These are phyloP conservation scores for Dissophora globulifera DNA, from an alignment of 192 early-diverging fungal genomes.

Conservation along the genomic window DNA sequence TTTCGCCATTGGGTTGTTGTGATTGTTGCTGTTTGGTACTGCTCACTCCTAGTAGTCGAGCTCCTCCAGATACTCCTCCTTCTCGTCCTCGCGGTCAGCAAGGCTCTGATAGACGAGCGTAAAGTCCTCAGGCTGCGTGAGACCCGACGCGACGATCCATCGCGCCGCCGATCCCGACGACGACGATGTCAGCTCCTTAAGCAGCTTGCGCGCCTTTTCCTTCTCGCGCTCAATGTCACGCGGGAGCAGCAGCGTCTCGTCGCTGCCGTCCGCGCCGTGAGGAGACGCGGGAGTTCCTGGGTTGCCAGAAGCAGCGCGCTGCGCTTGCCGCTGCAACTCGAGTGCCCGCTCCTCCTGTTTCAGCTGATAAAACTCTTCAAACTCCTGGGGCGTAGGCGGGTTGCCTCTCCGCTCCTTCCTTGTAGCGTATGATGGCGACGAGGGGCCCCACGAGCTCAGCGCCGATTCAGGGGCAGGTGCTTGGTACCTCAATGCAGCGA, in stretches of 20 bases:
- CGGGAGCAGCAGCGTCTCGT: background rate
- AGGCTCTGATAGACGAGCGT: slow-evolving; percentile 22
- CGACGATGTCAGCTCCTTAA: slow-evolving; percentile 3
- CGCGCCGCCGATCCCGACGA: slow-evolving; percentile 10
- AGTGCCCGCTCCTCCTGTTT: slow-evolving; percentile 28
- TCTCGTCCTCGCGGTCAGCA: slow-evolving; percentile 7
- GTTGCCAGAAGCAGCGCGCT: too few relatives aligned
- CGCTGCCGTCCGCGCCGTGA: background rate
- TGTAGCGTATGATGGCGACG: background rate
- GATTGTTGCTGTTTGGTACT: background rate
- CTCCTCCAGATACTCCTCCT: slow-evolving; percentile 8
- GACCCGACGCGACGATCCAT: slow-evolving; percentile 40
- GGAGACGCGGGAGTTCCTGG: too few relatives aligned
- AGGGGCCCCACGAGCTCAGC: background rate
- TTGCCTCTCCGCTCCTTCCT: slow-evolving; percentile 10
- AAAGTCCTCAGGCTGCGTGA: slow-evolving; percentile 40
- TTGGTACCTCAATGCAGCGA: slow-evolving; percentile 29
- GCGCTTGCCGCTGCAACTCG: too few relatives aligned
- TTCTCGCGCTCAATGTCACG: background rate
- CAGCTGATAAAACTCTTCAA: slow-evolving; percentile 23
- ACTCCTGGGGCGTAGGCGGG: slow-evolving; percentile 16
- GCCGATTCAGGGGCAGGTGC: slow-evolving; percentile 11
- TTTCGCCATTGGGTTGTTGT: too few relatives aligned
- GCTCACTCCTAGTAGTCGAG: slow-evolving; percentile 2
- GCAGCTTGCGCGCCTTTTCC: background rate